Evolutionary conservation across 148 eudicot genomes (phyloP).

Genomic region (Spergularia marina): DNA sequence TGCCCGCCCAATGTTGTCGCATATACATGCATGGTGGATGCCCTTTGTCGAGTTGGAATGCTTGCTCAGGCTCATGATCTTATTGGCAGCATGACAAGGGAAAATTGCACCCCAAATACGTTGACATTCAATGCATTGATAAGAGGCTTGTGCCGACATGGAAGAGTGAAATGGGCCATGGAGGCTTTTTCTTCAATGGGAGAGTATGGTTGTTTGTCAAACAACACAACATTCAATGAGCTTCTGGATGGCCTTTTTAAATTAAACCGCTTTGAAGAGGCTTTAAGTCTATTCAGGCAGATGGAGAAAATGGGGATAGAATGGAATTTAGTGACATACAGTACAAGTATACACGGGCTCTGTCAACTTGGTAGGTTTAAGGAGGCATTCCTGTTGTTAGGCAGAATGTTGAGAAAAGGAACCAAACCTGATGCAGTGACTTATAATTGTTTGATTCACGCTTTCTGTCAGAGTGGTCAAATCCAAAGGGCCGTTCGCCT

Average conservation of each 20-base stretch:
- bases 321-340: constrained; percentile 59
- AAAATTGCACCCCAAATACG: constrained; percentile 65
- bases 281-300: constrained; percentile 40
- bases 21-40: constrained; percentile 85
- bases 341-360: constrained; percentile 57
- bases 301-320: constrained; percentile 52
- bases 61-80: constrained; percentile 60
- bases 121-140: constrained; percentile 64
- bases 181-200: constrained; percentile 56
- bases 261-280: constrained; percentile 36
- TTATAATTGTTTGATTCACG: constrained; percentile 52
- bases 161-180: constrained; percentile 59
- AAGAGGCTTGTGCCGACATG: constrained; percentile 52
- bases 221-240: constrained; percentile 58
- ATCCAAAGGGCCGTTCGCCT: constrained; percentile 45
- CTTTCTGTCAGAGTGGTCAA: constrained; percentile 45
- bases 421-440: constrained; percentile 58
- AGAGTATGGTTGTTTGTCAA: constrained; percentile 42
- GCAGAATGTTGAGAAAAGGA: constrained; percentile 59
- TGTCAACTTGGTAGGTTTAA: constrained; percentile 40
- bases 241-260: constrained; percentile 57
- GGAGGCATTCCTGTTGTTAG: constrained; percentile 47
- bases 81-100: constrained; percentile 49
- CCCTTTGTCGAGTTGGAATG: constrained; percentile 60
- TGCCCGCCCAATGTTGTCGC: constrained; percentile 79